Evolutionary conservation across 306 rosid genomes (phyloP).

Genomic region (Adenanthera pavonina): DNA sequence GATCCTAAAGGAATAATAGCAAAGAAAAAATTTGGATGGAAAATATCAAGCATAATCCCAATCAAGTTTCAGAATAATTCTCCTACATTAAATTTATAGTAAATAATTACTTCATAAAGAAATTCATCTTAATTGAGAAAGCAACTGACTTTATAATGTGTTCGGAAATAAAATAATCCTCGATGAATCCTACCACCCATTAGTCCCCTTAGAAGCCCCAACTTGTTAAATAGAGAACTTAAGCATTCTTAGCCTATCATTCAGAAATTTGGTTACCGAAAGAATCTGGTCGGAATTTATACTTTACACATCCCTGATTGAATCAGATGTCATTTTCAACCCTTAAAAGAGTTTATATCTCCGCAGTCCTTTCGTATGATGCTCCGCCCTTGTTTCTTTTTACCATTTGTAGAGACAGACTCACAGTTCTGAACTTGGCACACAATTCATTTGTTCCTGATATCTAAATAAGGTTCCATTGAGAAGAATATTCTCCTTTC

Average conservation of each 20-base stretch:
- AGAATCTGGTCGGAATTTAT: not conserved
- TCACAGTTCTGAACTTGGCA: not conserved
- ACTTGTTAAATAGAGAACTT: conserved; percentile 2
- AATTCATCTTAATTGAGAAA: conserved; percentile 32
- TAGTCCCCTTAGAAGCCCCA: conserved; percentile 28
- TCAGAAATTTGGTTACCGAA: not conserved
- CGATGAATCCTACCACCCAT: conserved; percentile 20
- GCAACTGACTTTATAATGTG: conserved; percentile 30
- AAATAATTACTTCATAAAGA: not conserved
- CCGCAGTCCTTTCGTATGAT: not conserved
- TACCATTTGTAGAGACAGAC: not conserved
- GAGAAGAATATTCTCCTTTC: not conserved
- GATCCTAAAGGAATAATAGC: not conserved
- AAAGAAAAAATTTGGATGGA: not conserved
- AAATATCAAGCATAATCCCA: not conserved
- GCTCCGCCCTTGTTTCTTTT: not conserved
- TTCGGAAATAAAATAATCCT: conserved; percentile 10
- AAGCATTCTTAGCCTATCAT: conserved; percentile 12
- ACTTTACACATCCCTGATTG: not conserved
- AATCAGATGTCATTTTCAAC: not conserved
- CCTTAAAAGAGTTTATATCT: not conserved
- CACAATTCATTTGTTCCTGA: not conserved
- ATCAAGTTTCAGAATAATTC: not conserved
- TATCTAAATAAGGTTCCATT: not conserved
- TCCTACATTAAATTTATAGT: not conserved